These are phyloP conservation scores for Fistulifera pelliculosa DNA, from an alignment of 108 stramenopile genomes.

Conservation along the genomic window DNA sequence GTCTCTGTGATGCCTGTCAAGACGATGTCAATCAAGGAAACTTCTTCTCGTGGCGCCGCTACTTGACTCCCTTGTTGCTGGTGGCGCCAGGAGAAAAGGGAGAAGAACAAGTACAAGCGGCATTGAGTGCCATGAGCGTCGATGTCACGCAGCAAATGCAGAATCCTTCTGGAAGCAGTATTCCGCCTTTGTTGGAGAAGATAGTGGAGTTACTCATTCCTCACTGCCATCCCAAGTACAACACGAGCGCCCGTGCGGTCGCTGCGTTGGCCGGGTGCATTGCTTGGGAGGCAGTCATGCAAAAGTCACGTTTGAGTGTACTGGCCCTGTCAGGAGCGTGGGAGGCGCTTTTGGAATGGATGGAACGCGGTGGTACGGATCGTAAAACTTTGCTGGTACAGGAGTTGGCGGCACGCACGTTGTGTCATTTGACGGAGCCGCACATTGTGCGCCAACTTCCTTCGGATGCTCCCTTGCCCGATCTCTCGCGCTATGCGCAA, in stretches of 20 bases:
- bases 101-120: constrained; percentile 49
- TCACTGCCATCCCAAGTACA: not conserved
- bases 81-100: constrained; percentile 24
- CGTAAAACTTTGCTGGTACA: constrained; percentile 53
- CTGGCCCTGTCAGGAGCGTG: not conserved
- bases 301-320: constrained; percentile 22
- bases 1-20: constrained; percentile 67
- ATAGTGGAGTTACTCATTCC: too few species aligned
- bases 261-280: constrained; percentile 48
- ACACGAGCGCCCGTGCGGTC: constrained; percentile 63
- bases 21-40: constrained; percentile 69
- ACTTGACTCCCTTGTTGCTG: constrained; percentile 62
- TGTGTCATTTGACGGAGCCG: constrained; percentile 75
- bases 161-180: constrained; percentile 13
- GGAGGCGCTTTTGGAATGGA: constrained; percentile 41
- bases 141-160: constrained; percentile 64
- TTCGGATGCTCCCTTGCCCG: constrained; percentile 28
- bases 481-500: constrained; percentile 54
- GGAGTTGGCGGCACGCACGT: constrained; percentile 59
- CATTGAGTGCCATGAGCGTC: constrained; percentile 46
- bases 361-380: constrained; percentile 69
- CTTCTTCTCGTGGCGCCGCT: constrained; percentile 71
- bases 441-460: constrained; percentile 18
- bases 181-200: constrained; percentile 18
- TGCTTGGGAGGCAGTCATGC: constrained; percentile 47